Percentiles rank a stretch among this genome's conserved stretches.
phyloP scores from a whole-genome alignment of 495 filamentous ascomycete genomes.

The Aspergillus taichungensis region DNA sequence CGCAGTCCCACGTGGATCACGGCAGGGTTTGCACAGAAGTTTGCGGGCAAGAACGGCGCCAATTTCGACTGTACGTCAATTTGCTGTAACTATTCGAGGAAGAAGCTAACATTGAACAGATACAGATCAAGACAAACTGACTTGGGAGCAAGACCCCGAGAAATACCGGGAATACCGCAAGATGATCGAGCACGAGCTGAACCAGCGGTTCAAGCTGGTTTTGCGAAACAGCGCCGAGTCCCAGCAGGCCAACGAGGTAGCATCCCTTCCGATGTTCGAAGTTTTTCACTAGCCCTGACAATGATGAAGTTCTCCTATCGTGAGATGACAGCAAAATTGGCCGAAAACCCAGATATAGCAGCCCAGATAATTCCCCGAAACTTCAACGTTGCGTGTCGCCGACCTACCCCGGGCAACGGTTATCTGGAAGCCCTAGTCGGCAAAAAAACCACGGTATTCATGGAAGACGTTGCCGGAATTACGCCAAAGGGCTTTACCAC shows the following conservation, averaged over 20 bases:
- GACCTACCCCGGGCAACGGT: conserved; percentile 27
- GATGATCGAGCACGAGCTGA: conserved; percentile 25
- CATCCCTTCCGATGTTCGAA: not conserved
- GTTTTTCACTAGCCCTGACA: not conserved
- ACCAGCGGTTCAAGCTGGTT: conserved; percentile 14
- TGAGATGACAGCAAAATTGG: conserved; percentile 29
- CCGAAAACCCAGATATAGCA: conserved; percentile 37
- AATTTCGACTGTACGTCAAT: conserved; percentile 9
- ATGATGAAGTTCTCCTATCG: not conserved
- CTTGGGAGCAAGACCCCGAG: conserved; percentile 3
- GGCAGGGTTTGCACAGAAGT: conserved; percentile 9
- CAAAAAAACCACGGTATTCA: conserved; percentile 9
- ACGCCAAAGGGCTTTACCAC: conserved; percentile 25
- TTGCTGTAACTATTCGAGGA: not conserved
- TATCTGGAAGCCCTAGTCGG: conserved; percentile 10
- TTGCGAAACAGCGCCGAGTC: conserved; percentile 7
- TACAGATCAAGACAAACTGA: conserved; percentile 2
- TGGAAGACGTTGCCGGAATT: conserved; percentile 12
- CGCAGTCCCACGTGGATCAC: conserved; percentile 10
- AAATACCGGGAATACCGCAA: conserved; percentile 23
- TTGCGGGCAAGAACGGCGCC: conserved; percentile 5
- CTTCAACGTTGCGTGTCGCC: conserved; percentile 33
- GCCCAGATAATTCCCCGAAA: conserved; percentile 36
- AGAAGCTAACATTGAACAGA: not conserved
- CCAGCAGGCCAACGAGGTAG: conserved; percentile 6